Conservation (phyloP, 1,284 basidiomycete species). For the Sanghuangporus baumii region DNA sequence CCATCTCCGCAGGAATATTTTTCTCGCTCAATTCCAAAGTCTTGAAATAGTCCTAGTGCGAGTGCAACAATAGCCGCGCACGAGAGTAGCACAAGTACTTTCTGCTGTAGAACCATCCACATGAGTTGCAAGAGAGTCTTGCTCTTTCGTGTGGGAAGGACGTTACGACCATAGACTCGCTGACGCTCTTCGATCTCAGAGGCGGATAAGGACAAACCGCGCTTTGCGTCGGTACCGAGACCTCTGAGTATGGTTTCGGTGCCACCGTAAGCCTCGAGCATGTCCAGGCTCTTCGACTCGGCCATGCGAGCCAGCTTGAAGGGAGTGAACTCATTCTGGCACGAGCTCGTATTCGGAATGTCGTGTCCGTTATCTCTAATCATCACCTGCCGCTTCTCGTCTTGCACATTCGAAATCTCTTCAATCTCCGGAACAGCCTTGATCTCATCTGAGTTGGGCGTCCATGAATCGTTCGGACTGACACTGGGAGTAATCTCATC, state of each 20-base stretch:
- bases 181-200: constrained; percentile 52
- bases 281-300: constrained; percentile 81
- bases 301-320: constrained; percentile 79
- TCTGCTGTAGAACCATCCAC: constrained; percentile 94
- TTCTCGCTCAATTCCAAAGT: constrained; percentile 69
- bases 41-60: constrained; percentile 39
- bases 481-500: neutral
- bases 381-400: neutral
- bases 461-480: neutral
- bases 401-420: neutral
- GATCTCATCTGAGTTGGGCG: neutral
- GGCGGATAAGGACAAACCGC: constrained; percentile 40
- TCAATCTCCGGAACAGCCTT: neutral
- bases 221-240: constrained; percentile 64
- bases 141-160: constrained; percentile 70
- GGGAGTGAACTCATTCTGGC: constrained; percentile 60
- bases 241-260: constrained; percentile 62
- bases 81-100: constrained; percentile 86
- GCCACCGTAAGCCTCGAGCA: constrained; percentile 76
- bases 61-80: constrained; percentile 91
- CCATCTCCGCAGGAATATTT: constrained; percentile 35
- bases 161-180: constrained; percentile 80
- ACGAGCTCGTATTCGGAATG: constrained; percentile 13
- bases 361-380: neutral
- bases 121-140: constrained; percentile 84